Percentiles rank a stretch among this genome's conserved stretches.
These are phyloP conservation scores for Cyberlindnera americana DNA, from an alignment of 805 yeast genomes.

Conservation along the genomic window DNA sequence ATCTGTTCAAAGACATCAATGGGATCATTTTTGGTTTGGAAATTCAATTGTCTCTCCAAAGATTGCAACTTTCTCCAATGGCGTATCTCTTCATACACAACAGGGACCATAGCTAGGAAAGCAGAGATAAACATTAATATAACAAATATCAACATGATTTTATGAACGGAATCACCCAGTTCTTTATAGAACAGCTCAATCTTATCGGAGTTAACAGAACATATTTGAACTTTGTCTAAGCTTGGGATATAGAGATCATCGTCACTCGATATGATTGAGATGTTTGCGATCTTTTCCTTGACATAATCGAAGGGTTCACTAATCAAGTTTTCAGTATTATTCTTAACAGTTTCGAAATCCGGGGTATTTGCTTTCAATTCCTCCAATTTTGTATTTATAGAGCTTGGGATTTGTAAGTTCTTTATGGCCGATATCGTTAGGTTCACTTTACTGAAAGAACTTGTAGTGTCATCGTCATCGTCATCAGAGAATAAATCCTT, in stretches of 20 bases:
- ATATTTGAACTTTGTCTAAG: conserved; percentile 32
- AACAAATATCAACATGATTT: conserved; percentile 37
- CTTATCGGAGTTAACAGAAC: conserved; percentile 36
- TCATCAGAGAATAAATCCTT: conserved; percentile 53
- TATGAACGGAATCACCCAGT: conserved; percentile 27
- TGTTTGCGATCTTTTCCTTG: conserved; percentile 37
- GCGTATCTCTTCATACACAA: conserved; percentile 41
- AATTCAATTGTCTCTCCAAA: conserved; percentile 27
- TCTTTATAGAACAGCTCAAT: conserved; percentile 38
- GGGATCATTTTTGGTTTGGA: conserved; percentile 15
- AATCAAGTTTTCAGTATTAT: conserved; percentile 52
- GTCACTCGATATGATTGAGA: conserved; percentile 20
- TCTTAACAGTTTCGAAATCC: conserved; percentile 59
- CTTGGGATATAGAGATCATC: conserved; percentile 40
- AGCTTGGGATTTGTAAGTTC: conserved; percentile 60
- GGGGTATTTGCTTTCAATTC: conserved; percentile 53
- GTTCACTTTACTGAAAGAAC: conserved; percentile 45
- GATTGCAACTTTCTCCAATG: conserved; percentile 45
- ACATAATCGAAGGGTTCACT: conserved; percentile 56
- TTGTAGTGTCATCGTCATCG: conserved; percentile 30
- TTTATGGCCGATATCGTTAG: conserved; percentile 53
- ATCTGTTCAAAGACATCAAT: conserved; percentile 20
- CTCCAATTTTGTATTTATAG: conserved; percentile 57
- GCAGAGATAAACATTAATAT: conserved; percentile 39
- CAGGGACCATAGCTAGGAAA: conserved; percentile 38